Conservation (phyloP, 148 eudicot species). For the Diospyros lotus region DNA sequence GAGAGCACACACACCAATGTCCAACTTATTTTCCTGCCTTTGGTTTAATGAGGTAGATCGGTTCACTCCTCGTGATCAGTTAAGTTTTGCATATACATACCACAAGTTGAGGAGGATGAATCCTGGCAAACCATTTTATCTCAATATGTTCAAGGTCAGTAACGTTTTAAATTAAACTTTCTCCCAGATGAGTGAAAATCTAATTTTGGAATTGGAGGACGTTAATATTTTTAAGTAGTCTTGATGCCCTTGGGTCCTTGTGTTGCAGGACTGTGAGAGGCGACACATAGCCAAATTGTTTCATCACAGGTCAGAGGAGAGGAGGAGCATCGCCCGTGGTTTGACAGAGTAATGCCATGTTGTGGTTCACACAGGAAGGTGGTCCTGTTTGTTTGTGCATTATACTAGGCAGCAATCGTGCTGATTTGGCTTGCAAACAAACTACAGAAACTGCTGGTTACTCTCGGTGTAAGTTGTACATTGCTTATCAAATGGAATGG, state of each 20-base stretch:
- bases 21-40: slow-evolving; percentile 94
- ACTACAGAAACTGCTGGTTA: slow-evolving; percentile 4
- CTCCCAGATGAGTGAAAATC: neutral
- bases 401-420: slow-evolving; percentile 9
- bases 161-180: neutral
- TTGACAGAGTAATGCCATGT: slow-evolving; percentile 33
- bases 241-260: slow-evolving; percentile 3
- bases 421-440: slow-evolving; percentile 9
- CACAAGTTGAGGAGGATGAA: slow-evolving; percentile 84
- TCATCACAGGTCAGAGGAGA: slow-evolving; percentile 84
- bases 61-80: slow-evolving; percentile 96
- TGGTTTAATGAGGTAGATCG: slow-evolving; percentile 98
- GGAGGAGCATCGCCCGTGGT: slow-evolving; percentile 25
- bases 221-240: neutral
- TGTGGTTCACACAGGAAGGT: slow-evolving; percentile 16
- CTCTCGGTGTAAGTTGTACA: slow-evolving; percentile 6
- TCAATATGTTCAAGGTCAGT: slow-evolving; percentile 96
- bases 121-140: slow-evolving; percentile 78
- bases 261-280: slow-evolving; percentile 92
- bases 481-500: neutral
- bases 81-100: slow-evolving; percentile 96
- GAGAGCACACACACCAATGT: slow-evolving; percentile 99
- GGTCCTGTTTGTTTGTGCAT: slow-evolving; percentile 19
- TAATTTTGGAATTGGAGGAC: neutral
- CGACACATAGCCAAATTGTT: slow-evolving; percentile 79